phyloP scores from a whole-genome alignment of 208 protist species.

The Acanthamoeba sp. region DNA sequence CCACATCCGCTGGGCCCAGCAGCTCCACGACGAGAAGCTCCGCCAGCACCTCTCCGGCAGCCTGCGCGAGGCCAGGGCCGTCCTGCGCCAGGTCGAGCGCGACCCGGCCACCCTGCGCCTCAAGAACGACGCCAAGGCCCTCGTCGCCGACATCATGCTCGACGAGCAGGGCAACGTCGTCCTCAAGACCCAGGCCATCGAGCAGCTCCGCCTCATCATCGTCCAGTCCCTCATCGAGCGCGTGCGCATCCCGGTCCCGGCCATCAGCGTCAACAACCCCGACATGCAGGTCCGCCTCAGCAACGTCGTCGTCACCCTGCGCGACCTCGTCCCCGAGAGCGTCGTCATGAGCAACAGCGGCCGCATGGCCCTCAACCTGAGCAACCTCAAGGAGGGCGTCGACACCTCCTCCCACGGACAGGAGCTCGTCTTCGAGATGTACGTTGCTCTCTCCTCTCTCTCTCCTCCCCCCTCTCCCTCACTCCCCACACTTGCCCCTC shows the following conservation, averaged over 20 bases:
- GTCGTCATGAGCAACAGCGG: constrained; percentile 7
- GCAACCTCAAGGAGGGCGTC: not conserved
- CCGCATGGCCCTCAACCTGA: not conserved
- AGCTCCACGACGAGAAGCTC: constrained; percentile 53
- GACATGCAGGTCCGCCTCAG: not conserved
- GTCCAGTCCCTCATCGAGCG: constrained; percentile 28
- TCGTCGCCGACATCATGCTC: constrained; percentile 12
- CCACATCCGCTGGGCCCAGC: not conserved
- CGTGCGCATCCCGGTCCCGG: constrained; percentile 12
- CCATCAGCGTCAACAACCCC: not conserved
- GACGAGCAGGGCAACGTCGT: constrained; percentile 3
- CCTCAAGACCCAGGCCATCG: constrained; percentile 6
- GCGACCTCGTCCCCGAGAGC: constrained; percentile 33
- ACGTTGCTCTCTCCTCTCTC: not conserved
- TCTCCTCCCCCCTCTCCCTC: not conserved
- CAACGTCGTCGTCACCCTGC: not conserved
- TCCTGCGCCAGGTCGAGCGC: not conserved
- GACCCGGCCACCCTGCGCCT: not conserved
- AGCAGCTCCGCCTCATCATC: constrained; percentile 51
- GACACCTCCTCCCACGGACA: not conserved
- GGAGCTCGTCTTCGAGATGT: constrained; percentile 2
- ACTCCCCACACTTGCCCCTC: not conserved
- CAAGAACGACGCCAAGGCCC: not conserved
- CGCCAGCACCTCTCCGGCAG: not conserved
- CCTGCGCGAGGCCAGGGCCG: not conserved